Evolutionary conservation across 192 early-diverging fungal species (phyloP), one percentile per base, ranked within the genome.

Genomic region (Nowakowskiella sp.): DNA sequence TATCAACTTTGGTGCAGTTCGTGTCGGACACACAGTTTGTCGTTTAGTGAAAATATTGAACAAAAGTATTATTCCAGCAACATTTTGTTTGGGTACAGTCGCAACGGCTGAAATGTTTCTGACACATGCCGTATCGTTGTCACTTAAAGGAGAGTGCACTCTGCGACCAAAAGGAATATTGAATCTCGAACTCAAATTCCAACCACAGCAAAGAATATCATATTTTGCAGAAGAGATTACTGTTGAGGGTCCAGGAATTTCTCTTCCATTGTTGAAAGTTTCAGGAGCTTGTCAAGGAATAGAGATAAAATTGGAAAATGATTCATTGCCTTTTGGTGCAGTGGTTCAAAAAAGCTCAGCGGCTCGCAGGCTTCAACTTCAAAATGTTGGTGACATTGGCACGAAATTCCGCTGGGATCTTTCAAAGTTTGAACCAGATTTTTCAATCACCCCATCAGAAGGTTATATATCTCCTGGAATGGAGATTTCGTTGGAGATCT

Each of bases 391-490:
- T 10, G 80, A 82, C 31, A 72, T 82, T 49, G 80, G 78, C 2
- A 53, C 70, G 0, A 72, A 63, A 27, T 82, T 82, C 51, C 61
- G 55, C 31, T 81, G 74, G 74, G 77, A 81, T 47, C 39, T 48
- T 7, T 13, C 58, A 9, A 59, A 70, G 42, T 73, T 78, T 42
- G 33, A 36, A 6, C 72, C 80, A 0, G 74, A 78, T 34, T 82
- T 81, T 54, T 57, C 77, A 6, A 73, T 82, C 31, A 65, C 74
- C 6, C 72, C 80, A n/a, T 51, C 62, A 6, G 77, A 82, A 49
- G 80, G 78, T 1, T 82, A 81, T 48, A 81, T 81, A 42, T 79
- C 78, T 1, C 78, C 80, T 7, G 74, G 78, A 26, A 76, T 81
- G 71, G 78, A 82, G 22, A 55, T 82, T 13, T 59, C 75, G 31